Evolutionary conservation across 768 basidiomycete genomes (phyloP).

Genomic region (Suillus bovinus): DNA sequence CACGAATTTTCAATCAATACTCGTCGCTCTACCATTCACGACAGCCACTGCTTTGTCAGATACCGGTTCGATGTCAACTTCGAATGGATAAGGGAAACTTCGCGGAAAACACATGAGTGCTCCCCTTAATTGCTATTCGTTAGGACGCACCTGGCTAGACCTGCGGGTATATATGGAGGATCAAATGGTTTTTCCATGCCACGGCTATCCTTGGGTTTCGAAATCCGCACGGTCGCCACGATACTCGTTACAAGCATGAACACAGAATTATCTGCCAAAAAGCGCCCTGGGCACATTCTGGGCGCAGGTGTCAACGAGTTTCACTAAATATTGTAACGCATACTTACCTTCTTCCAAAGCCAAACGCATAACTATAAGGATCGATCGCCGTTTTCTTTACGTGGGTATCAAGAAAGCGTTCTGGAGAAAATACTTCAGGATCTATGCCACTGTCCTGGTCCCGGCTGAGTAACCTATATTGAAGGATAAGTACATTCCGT

Average conservation of each 20-base stretch:
- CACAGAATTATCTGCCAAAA: slow-evolving; percentile 7
- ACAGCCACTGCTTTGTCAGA: slow-evolving; percentile 13
- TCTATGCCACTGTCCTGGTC: slow-evolving; percentile 9
- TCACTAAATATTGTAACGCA: not conserved
- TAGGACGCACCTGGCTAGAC: not conserved
- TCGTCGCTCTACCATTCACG: slow-evolving; percentile 9
- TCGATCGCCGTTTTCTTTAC: slow-evolving; percentile 7
- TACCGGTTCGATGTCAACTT: slow-evolving; percentile 14
- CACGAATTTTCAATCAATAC: not conserved
- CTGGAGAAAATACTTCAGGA: slow-evolving; percentile 6
- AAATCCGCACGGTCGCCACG: not conserved
- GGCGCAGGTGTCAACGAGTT: not conserved
- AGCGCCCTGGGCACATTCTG: slow-evolving; percentile 8
- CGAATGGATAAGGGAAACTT: slow-evolving; percentile 15
- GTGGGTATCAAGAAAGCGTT: slow-evolving; percentile 7
- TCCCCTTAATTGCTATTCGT: not conserved
- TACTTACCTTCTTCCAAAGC: slow-evolving; percentile 9
- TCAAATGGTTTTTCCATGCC: slow-evolving; percentile 1
- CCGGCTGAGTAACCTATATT: slow-evolving; percentile 1
- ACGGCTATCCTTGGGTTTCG: slow-evolving; percentile 2
- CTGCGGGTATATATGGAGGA: slow-evolving; percentile 2
- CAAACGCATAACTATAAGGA: slow-evolving; percentile 10
- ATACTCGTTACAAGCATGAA: slow-evolving; percentile 6
- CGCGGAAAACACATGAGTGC: not conserved
- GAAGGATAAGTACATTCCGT: not conserved